Evolutionary conservation across 2,329 filamentous ascomycete genomes (phyloP), one percentile per base, ranked within the genome.

Genomic region (Tolypocladium pustulatum): DNA sequence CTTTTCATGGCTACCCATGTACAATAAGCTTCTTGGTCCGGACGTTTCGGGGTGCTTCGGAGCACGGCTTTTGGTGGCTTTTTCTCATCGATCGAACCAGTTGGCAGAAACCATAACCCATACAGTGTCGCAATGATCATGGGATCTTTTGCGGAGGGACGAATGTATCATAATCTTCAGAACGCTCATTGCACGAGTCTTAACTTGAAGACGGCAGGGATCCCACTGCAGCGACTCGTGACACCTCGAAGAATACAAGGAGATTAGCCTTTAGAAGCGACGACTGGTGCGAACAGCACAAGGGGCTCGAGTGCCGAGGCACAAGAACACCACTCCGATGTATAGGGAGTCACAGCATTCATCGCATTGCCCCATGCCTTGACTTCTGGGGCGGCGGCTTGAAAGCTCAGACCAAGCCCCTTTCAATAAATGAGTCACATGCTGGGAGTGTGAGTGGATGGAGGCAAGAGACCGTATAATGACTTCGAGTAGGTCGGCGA

Each of bases 1-100:
- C 20, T 58, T 52, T 62, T 59, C 58, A 55, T 55, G 59, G 59
- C 58, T 58, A 66, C 59, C 62, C 65, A 57, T 74, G 73, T 75
- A 73, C 64, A 65, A 72, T 73, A 73, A 61, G 63, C 59, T 67
- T 69, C 65, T 66, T 40, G 58, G 57, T 49, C 38, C 27, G 55
- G 38, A 53, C 41, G 37, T 59, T 15, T 53, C 10, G 12, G 20
- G 49, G 4, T 36, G 30, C 49, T 36, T 15, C 12, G 5, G 30
- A 36, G 49, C 30, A 22, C 20, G n/a, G 20, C 10, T 53, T 4
- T 1, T 30, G 5, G 10, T n/a, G 27, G 15, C 1, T 9, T 51
- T 51, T n/a, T 9, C 1, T 22, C 15, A 8, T 52, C 7, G 13
- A 5, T 32, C 32, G 27, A 32, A 32, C 5, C 20, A 2, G 9